phyloP scores from a whole-genome alignment of 768 basidiomycete species.

The Paxillus rubicundulus region DNA sequence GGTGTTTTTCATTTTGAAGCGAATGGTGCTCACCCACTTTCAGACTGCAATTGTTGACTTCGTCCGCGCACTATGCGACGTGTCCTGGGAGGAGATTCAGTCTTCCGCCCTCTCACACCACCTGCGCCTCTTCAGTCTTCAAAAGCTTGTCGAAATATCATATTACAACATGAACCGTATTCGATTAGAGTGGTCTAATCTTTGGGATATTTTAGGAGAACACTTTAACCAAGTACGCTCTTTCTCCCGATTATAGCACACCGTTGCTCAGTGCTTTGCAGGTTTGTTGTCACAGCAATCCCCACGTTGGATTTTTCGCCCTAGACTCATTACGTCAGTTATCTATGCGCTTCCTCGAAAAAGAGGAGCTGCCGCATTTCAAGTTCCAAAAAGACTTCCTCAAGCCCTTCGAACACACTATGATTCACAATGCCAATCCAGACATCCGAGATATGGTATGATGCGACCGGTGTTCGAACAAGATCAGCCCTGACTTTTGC shows the following conservation, averaged over 20 bases:
- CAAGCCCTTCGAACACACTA: conserved; percentile 97
- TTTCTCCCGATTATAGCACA: background rate
- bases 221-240: conserved; percentile 89
- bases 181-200: conserved; percentile 95
- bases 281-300: conserved; percentile 99
- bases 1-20: conserved; percentile 28
- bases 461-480: background rate
- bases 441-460: conserved; percentile 94
- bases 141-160: conserved; percentile 97
- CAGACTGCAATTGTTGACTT: conserved; percentile 98
- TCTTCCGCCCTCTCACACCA: conserved; percentile 93
- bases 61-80: conserved; percentile 91
- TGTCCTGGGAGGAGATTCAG: conserved; percentile 99
- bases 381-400: conserved; percentile 99
- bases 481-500: conserved; percentile 1
- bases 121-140: conserved; percentile 93
- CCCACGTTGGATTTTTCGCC: conserved; percentile 94
- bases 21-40: conserved; percentile 7
- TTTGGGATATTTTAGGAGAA: conserved; percentile 97
- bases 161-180: conserved; percentile 99
- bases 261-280: conserved; percentile 31
- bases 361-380: conserved; percentile 97
- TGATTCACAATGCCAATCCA: conserved; percentile 93
- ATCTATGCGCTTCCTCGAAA: conserved; percentile 98
- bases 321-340: conserved; percentile 94